These are phyloP conservation scores for Serendipita sp. DNA, from an alignment of 1,284 basidiomycete genomes.

Conservation along the genomic window DNA sequence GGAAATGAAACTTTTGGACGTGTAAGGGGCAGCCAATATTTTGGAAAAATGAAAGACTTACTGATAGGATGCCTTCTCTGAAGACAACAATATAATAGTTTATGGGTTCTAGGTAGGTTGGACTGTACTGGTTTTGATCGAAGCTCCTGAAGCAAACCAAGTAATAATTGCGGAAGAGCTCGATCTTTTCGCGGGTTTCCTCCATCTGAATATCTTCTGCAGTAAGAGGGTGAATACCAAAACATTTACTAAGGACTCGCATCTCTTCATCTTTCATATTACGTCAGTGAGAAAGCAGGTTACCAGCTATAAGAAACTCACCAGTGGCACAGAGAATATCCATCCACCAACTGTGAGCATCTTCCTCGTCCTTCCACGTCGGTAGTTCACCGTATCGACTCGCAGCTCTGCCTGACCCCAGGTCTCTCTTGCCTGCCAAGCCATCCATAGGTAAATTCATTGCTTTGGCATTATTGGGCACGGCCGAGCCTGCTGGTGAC, in stretches of 20 bases:
- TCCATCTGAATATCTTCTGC: conserved; percentile 99
- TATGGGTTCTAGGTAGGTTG: conserved; percentile 92
- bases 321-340: conserved; percentile 81
- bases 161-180: conserved; percentile 97
- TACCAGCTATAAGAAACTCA: neutral
- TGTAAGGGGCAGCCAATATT: neutral
- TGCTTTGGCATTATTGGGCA: neutral
- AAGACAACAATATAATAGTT: conserved; percentile 99
- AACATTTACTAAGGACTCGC: conserved; percentile 82
- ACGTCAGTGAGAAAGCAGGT: neutral
- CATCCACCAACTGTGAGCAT: conserved; percentile 92
- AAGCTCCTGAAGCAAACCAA: conserved; percentile 99
- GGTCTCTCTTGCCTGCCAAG: conserved; percentile 12
- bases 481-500: neutral
- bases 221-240: conserved; percentile 93
- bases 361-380: conserved; percentile 30
- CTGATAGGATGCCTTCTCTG: conserved; percentile 89
- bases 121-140: conserved; percentile 96
- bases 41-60: conserved; percentile 26
- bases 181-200: conserved; percentile 98
- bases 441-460: conserved; percentile 1
- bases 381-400: neutral
- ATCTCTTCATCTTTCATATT: conserved; percentile 73
- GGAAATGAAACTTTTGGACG: conserved; percentile 77
- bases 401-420: conserved; percentile 8